Base-by-base conservation (phyloP, 345 rosid genomes). In the Bruguiera parviflora region DNA sequence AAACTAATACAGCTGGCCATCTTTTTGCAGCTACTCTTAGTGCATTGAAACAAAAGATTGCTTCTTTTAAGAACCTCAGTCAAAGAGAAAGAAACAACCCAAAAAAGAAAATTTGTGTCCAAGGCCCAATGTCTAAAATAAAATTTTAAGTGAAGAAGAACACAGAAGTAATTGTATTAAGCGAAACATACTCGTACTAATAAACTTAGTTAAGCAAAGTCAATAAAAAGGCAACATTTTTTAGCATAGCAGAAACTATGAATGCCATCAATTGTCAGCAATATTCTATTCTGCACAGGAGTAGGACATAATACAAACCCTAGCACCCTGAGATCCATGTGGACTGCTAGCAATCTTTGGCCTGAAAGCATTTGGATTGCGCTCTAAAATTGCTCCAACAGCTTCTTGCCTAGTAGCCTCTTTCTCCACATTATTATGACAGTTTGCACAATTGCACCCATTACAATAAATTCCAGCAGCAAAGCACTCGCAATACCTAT, bases 401-500 rank as follows among this genome's bases (percentile, higher is more conserved):
- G 91, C 91, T 73, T 82, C 88, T 68, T 83, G 80, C 79, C 94
- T 89, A 13, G 79, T 73, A 31, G 37, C 39, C 79, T 85, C 92
- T 46, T 89, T 75, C 63, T 85, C 96, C 68, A 77, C 80, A 75
- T 90, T 89, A 79, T 93, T 90, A 11, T 78, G 83, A 72, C 98
- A 93, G 72, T 86, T 86, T 69, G 71, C 7, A 74, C 98, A 93
- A 61, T 93, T 89, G 81, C 98, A 90, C 60, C 92, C 94, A 35
- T 88, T 82, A 59, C 94, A 93, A 70, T 86, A 76, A 55, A 81
- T 68, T 56, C 98, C 94, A n/a, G 89, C 76, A 46, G 96, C 83
- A 82, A 91, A 93, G 84, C 98, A 93, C 74, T 91, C 96, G 39
- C 97, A 93, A 73, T 91, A 91, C 91, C 97, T 92, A 52, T 71